phyloP scores from a whole-genome alignment of 441 rosid species.

The Kokia cookei region DNA sequence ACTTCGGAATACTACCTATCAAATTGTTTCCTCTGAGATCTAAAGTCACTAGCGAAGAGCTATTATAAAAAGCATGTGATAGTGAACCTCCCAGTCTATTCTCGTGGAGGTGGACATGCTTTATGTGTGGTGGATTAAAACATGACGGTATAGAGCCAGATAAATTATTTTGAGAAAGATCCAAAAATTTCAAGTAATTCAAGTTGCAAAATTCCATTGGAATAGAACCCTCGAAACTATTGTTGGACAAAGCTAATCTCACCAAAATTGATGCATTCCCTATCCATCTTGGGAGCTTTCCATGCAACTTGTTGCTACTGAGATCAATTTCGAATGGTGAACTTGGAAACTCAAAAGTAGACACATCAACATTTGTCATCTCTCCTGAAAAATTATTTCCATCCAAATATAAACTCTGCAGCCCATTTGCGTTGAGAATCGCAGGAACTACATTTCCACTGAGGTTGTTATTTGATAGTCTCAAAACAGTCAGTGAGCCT shows the following conservation, averaged over 20 bases:
- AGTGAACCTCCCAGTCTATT: background rate
- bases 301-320: background rate
- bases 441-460: background rate
- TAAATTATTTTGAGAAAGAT: conserved; percentile 8
- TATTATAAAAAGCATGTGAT: background rate
- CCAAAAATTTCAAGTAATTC: background rate
- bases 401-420: background rate
- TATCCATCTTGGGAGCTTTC: background rate
- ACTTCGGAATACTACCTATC: background rate
- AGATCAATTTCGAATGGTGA: background rate
- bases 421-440: background rate
- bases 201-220: background rate
- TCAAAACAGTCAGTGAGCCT: background rate
- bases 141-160: background rate
- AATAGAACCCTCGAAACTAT: background rate
- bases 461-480: background rate
- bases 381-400: conserved; percentile 3
- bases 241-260: background rate
- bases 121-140: background rate
- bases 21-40: background rate
- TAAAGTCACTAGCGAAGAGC: background rate
- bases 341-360: background rate
- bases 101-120: background rate
- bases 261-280: background rate
- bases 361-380: background rate